Evolutionary conservation across 257 asterid genomes (phyloP), one percentile per base, ranked within the genome.

Genomic region (Nicotiana paniculata): DNA sequence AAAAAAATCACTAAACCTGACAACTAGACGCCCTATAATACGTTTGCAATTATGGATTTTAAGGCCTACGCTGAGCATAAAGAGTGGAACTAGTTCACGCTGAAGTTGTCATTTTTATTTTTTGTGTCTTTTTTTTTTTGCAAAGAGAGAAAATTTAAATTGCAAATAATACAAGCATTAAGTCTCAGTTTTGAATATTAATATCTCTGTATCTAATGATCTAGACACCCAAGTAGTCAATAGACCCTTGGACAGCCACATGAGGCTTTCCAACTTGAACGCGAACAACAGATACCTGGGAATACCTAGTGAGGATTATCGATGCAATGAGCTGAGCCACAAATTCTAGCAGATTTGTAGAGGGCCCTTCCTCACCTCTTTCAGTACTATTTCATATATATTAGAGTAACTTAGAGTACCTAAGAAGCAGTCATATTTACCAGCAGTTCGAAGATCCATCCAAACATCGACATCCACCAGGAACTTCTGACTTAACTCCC

Each of bases 161-260:
- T 39, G 35, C 3, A 5, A 46, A 24, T 46, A 11, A 24, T 72
- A 72, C 39, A 24, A 48, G 61, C 79, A 72, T 11, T 1, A 72
- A 21, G 39, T 24, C 6, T n/a, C 24, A 48, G 15, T 24, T 72
- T 48, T 72, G 59, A 72, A 43, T 37, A 43, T 37, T 81, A 46
- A 17, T 18, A 65, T 16, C 54, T 64, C 94, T 89, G 76, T 89
- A 69, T 79, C 98, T 90, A 11, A 65, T 58, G 69, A 96, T 93
- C 93, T 96, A 97, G 11, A 96, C 93, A 0, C 97, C 99, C 87
- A 94, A 88, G 87, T 94, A 93, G 85, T 94, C 98, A 7, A 96
- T 87, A 6, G 91, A 84, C 35, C 99, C 97, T 8, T 83, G 83
- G 77, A 96, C 98, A 0, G 97, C 98, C 3, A 94, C 97, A 51